A percentile compares a stretch with the other conserved stretches of the same genome.
Evolutionary conservation across 164 flowering plant genomes (phyloP).

Genomic region (Liquidambar formosana): DNA sequence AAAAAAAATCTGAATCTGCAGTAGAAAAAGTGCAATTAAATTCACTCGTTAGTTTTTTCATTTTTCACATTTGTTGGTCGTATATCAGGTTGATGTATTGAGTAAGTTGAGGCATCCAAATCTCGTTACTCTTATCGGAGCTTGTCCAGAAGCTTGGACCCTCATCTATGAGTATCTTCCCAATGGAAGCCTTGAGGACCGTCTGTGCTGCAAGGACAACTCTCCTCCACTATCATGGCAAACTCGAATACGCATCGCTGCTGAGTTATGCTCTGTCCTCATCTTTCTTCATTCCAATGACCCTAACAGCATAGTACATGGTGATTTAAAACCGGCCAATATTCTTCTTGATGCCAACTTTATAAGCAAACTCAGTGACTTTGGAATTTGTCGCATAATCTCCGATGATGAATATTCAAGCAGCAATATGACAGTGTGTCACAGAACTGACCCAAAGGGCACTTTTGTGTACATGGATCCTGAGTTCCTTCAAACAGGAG

Average conservation of each 20-base stretch:
- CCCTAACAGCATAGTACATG: conserved; percentile 71
- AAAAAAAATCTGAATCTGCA: too few species aligned
- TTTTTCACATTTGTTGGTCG: conserved; percentile 21
- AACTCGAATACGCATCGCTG: conserved; percentile 66
- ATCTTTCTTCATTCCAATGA: conserved; percentile 72
- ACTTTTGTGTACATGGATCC: conserved; percentile 78
- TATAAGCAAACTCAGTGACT: conserved; percentile 72
- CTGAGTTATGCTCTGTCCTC: conserved; percentile 80
- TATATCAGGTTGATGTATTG: conserved; percentile 69
- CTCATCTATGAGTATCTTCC: conserved; percentile 83
- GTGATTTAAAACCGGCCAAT: conserved; percentile 80
- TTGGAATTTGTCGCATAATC: conserved; percentile 69
- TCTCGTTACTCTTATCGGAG: conserved; percentile 78
- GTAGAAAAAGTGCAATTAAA: neutral
- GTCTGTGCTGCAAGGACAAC: conserved; percentile 70
- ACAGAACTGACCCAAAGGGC: conserved; percentile 66
- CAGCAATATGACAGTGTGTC: conserved; percentile 27
- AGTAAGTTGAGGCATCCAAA: conserved; percentile 86
- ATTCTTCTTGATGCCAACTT: conserved; percentile 74
- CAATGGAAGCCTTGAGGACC: conserved; percentile 89
- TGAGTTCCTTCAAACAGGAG: conserved; percentile 69
- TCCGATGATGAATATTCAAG: conserved; percentile 16
- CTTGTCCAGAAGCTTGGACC: conserved; percentile 73
- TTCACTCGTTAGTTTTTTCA: neutral
- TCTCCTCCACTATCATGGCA: conserved; percentile 82